Percentiles rank a stretch among this genome's conserved stretches.
These are phyloP conservation scores for Backusella australiensis DNA, from an alignment of 192 early-diverging fungal species.

Conservation along the genomic window DNA sequence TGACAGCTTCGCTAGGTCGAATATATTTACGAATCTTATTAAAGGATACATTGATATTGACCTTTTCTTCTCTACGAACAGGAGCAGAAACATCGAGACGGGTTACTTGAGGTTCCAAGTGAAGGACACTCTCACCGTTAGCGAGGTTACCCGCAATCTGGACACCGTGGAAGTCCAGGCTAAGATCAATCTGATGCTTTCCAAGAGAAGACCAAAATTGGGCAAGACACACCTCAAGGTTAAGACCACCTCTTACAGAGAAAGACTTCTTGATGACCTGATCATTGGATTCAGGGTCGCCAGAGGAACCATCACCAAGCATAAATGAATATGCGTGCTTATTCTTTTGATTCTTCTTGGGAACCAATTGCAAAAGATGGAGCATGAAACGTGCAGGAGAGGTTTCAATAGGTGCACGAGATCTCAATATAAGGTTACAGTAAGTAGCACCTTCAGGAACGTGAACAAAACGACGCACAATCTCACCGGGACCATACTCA, in stretches of 20 bases:
- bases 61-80: constrained; percentile 69
- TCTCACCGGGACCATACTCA: constrained; percentile 70
- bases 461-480: constrained; percentile 76
- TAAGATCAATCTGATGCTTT: constrained; percentile 62
- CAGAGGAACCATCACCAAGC: constrained; percentile 61
- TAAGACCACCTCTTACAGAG: constrained; percentile 65
- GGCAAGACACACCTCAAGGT: constrained; percentile 77
- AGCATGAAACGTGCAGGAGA: constrained; percentile 66
- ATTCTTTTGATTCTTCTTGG: constrained; percentile 62
- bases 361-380: constrained; percentile 73
- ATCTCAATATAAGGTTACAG: constrained; percentile 47
- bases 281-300: constrained; percentile 54
- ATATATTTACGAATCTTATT: constrained; percentile 60
- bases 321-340: constrained; percentile 55
- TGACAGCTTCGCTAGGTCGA: constrained; percentile 59
- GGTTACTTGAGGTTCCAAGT: constrained; percentile 50
- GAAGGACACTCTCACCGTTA: constrained; percentile 38
- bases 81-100: constrained; percentile 71
- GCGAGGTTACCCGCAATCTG: constrained; percentile 45
- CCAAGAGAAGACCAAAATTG: constrained; percentile 89
- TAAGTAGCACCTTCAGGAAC: constrained; percentile 86
- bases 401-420: constrained; percentile 35
- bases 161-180: constrained; percentile 81
- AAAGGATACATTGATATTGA: constrained; percentile 50
- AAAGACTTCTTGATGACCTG: constrained; percentile 52